Conservation (phyloP, 495 filamentous ascomycete genomes). For the Aspergillus leporis region DNA sequence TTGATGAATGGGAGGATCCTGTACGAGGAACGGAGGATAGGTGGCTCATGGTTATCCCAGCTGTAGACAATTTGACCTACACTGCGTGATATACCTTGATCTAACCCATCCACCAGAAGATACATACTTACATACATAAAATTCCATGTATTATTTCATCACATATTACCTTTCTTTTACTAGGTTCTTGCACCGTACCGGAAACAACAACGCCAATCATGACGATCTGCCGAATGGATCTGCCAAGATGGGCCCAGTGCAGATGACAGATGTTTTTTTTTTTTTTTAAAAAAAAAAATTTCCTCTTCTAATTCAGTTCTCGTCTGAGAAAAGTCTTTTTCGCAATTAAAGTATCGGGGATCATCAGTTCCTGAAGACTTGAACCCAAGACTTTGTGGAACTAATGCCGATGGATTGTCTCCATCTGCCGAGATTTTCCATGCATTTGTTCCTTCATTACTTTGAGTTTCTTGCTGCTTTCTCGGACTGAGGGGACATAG, state of each 20-base stretch:
- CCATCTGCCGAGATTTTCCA: conserved; percentile 6
- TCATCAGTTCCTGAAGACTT: conserved; percentile 13
- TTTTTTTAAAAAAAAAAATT: conserved; percentile 12
- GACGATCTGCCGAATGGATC: conserved; percentile 50
- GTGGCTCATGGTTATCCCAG: no score
- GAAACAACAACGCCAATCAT: conserved; percentile 25
- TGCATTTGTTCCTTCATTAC: neutral
- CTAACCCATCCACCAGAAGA: no score
- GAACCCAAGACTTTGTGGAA: neutral
- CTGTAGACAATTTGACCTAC: neutral
- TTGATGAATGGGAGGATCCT: neutral
- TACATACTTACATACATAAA: neutral
- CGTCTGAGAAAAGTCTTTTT: neutral
- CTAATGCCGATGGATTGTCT: conserved; percentile 2
- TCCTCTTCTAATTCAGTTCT: neutral
- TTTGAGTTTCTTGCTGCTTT: neutral
- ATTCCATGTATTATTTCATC: neutral
- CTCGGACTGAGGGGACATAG: neutral
- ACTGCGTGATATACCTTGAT: neutral
- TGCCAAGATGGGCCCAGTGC: conserved; percentile 43
- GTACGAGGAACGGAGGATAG: neutral
- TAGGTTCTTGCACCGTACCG: neutral
- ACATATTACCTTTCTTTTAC: neutral
- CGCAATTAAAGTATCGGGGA: conserved; percentile 5
- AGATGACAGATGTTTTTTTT: conserved; percentile 44